phyloP scores from a whole-genome alignment of 768 basidiomycete species.

The Lactarius akahatsu region DNA sequence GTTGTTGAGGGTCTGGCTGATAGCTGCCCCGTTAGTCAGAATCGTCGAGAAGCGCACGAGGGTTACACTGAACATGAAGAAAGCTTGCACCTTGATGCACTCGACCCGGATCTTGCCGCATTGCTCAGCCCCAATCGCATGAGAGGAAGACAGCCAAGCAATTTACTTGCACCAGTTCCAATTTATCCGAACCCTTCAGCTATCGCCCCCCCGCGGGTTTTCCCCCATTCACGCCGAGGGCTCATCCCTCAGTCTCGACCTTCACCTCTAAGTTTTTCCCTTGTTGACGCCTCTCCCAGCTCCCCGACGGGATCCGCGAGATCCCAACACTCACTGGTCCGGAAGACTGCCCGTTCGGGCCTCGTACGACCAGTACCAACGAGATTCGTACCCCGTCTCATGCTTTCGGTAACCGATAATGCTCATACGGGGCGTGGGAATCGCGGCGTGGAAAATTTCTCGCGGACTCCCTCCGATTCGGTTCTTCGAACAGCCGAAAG shows the following conservation, averaged over 20 bases:
- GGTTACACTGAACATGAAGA: too few species aligned
- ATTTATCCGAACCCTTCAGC: too few species aligned
- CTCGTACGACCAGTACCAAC: constrained; percentile 10
- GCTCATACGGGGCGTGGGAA: constrained; percentile 6
- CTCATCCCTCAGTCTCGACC: constrained; percentile 21
- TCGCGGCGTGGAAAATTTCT: constrained; percentile 6
- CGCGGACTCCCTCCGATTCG: constrained; percentile 25
- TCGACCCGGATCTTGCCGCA: too few species aligned
- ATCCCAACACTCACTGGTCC: constrained; percentile 24
- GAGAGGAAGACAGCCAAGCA: too few species aligned
- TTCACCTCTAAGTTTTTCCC: constrained; percentile 13
- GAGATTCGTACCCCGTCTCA: constrained; percentile 18
- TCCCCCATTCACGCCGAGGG: constrained; percentile 15
- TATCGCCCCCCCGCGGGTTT: neutral
- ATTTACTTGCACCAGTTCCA: too few species aligned
- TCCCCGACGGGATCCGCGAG: constrained; percentile 22
- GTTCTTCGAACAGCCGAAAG: constrained; percentile 16
- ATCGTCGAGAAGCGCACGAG: too few species aligned
- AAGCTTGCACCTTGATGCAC: too few species aligned
- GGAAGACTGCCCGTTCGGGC: constrained; percentile 15
- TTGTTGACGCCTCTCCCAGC: constrained; percentile 20
- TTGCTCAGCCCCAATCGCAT: too few species aligned
- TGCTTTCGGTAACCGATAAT: constrained; percentile 26
- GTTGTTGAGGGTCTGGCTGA: too few species aligned
- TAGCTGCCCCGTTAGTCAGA: too few species aligned